Evolutionary conservation across 2,329 filamentous ascomycete genomes (phyloP), one percentile per base, ranked within the genome.

Genomic region (Cladophialophora exuberans): DNA sequence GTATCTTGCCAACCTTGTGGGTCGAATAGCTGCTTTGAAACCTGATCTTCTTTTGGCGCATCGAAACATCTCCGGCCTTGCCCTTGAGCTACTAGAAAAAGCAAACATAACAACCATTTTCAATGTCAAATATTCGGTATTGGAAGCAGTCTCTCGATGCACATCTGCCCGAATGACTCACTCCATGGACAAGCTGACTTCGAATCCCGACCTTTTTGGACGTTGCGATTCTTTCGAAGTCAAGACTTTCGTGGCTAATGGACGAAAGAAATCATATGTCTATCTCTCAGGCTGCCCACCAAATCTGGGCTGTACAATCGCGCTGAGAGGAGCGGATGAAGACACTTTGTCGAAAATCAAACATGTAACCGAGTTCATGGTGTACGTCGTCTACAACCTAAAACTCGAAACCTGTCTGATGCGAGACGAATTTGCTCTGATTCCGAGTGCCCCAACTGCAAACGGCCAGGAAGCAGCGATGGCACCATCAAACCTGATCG

Each of bases 331-430:
- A 1, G 89, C 88, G 3, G 85, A 88, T 56, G 86, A 85, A 25
- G 76, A 83, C 43, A 79, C 85, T 0, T 79, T 99, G 15, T 78
- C 84, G 1, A 89, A 86, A 64, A 85, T 99, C 71, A 99, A 99
- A 73, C 83, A 85, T 48, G 94, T 99, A 62, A 94, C 93, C 9
- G 94, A 99, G 69, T 97, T 99, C 68, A 97, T 99, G 93, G 88
- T 95, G 31, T 99, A 97, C 64, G 95, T 99, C 17, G 92, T 97
- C 10, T 99, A 99, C 73, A 99, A 97, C 65, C 79, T 99, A 49
- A 96, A 96, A 68, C 80, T 99, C 11, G 94, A 99, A 73, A 96
- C 94, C 1, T 96, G 89, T 64, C 77, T 99, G 41, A 89, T 99
- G 82, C 83, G 90, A 48, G 94, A 99, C 69, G 92, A 96, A 65